These are phyloP conservation scores for Pyrenophora tritici-repentis DNA, from an alignment of 2,329 filamentous ascomycete genomes.

Conservation along the genomic window DNA sequence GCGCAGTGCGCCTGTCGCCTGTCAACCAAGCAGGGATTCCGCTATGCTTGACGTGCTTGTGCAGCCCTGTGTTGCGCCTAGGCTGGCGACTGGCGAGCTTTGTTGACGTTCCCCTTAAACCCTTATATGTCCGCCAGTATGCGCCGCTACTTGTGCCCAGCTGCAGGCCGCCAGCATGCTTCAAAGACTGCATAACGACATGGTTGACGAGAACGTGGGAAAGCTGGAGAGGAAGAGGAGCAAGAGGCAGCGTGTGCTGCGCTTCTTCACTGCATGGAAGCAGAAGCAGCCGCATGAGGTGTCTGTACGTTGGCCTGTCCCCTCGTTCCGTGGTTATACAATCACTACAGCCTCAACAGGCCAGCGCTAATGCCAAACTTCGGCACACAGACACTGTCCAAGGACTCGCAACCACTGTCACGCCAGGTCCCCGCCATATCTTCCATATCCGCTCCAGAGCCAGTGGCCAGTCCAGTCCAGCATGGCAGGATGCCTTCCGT, in stretches of 20 bases:
- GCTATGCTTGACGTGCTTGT: slow-evolving; percentile 38
- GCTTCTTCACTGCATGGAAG: slow-evolving; percentile 40
- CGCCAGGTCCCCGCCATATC: slow-evolving; percentile 20
- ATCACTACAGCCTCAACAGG: slow-evolving; percentile 1
- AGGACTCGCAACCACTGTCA: slow-evolving; percentile 15
- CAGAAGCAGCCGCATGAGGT: slow-evolving; percentile 26
- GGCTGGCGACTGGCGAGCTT: slow-evolving; percentile 16
- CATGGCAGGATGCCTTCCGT: slow-evolving; percentile 12
- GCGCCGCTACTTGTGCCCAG: slow-evolving; percentile 19
- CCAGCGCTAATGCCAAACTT: slow-evolving; percentile 25
- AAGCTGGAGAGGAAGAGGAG: slow-evolving; percentile 34
- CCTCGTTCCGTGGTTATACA: not conserved
- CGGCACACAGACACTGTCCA: slow-evolving; percentile 22
- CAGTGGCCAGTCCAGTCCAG: slow-evolving; percentile 20
- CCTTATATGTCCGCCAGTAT: slow-evolving; percentile 28
- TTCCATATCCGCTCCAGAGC: slow-evolving; percentile 7
- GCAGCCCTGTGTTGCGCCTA: slow-evolving; percentile 17
- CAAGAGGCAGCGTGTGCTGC: slow-evolving; percentile 38
- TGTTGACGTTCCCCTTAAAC: slow-evolving; percentile 27
- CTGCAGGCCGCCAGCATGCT: slow-evolving; percentile 33
- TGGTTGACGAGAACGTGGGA: slow-evolving; percentile 23
- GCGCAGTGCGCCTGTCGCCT: slow-evolving; percentile 2
- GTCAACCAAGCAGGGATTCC: slow-evolving; percentile 28
- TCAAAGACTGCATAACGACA: slow-evolving; percentile 31
- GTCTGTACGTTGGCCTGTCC: slow-evolving; percentile 23